A percentile compares a stretch with the other conserved stretches of the same genome.
phyloP scores from a whole-genome alignment of 2,329 filamentous ascomycete species.

The Clonostachys rhizophaga region DNA sequence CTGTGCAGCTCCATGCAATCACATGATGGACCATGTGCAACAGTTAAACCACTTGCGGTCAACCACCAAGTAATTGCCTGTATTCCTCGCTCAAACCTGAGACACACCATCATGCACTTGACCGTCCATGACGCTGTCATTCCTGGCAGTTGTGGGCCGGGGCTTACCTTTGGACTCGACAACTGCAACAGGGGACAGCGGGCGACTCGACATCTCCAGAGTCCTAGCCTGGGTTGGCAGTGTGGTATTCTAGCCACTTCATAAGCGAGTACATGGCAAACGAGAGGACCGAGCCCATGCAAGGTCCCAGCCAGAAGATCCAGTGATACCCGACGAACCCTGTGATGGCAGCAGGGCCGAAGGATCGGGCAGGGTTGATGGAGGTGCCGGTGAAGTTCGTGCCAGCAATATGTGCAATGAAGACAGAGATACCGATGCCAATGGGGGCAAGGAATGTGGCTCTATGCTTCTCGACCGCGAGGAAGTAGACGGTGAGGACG shows the following conservation, averaged over 20 bases:
- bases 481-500: conserved; percentile 58
- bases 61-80: too few species aligned
- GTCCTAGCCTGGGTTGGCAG: conserved; percentile 37
- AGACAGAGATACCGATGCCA: conserved; percentile 63
- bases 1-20: too few species aligned
- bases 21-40: too few species aligned
- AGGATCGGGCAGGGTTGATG: conserved; percentile 39
- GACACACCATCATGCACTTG: not conserved
- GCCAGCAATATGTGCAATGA: conserved; percentile 41
- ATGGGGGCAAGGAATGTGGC: conserved; percentile 65
- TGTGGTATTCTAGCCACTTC: conserved; percentile 40
- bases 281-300: conserved; percentile 38
- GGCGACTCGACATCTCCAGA: conserved; percentile 9
- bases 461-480: conserved; percentile 65
- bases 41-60: too few species aligned
- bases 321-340: conserved; percentile 36
- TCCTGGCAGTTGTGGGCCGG: not conserved
- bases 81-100: too few species aligned
- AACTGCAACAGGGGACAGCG: not conserved
- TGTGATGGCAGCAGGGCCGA: conserved; percentile 35
- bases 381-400: conserved; percentile 33
- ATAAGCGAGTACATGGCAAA: conserved; percentile 39
- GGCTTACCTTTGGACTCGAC: not conserved
- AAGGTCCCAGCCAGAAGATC: conserved; percentile 47
- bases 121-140: not conserved